Conservation (phyloP, 129 eudicot genomes). For the Ambrosia artemisiifolia region DNA sequence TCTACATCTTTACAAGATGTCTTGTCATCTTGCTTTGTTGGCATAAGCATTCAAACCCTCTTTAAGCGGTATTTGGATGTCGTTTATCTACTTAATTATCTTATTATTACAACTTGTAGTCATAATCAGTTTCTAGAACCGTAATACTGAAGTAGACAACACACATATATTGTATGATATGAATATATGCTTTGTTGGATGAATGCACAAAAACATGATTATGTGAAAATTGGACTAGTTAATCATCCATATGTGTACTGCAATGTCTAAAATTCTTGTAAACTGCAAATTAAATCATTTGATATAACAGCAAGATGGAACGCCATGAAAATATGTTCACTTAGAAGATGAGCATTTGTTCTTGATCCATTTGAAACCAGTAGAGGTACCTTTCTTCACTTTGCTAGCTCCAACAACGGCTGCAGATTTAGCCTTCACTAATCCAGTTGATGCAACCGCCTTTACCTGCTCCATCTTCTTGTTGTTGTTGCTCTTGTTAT, state of each 20-base stretch:
- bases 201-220: neutral
- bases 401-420: constrained; percentile 46
- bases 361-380: constrained; percentile 51
- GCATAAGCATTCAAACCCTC: constrained; percentile 26
- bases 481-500: constrained; percentile 23
- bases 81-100: neutral
- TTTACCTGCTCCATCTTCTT: constrained; percentile 50
- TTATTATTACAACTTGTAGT: neutral
- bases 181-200: neutral
- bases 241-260: constrained; percentile 22
- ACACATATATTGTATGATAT: neutral
- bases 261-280: constrained; percentile 19
- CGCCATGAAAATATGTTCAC: constrained; percentile 17
- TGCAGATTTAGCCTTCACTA: constrained; percentile 47
- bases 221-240: constrained; percentile 9
- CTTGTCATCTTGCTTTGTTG: constrained; percentile 33
- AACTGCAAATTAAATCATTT: constrained; percentile 11
- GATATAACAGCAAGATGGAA: constrained; percentile 1
- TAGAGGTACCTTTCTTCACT: constrained; percentile 51
- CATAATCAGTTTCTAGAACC: neutral
- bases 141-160: neutral
- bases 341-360: constrained; percentile 43
- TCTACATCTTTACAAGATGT: constrained; percentile 34
- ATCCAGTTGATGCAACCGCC: constrained; percentile 47
- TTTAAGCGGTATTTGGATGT: neutral